phyloP scores from a whole-genome alignment of 2,329 filamentous ascomycete species.

The Arthrobotrys pseudoclavata region DNA sequence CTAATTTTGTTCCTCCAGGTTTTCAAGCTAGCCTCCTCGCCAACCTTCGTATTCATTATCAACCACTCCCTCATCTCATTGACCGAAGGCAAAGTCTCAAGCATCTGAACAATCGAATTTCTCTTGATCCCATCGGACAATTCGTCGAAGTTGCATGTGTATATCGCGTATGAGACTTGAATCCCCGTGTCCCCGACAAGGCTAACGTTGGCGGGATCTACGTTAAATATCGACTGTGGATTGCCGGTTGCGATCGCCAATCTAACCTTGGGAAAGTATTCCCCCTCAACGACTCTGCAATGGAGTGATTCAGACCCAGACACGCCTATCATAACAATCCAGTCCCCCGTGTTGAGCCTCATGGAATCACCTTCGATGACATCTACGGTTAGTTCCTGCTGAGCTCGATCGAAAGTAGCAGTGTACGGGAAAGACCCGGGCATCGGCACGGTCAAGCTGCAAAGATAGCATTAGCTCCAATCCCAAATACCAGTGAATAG shows the following conservation, averaged over 20 bases:
- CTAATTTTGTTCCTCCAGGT: conserved; percentile 74
- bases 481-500: neutral
- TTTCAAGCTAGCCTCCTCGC: conserved; percentile 63
- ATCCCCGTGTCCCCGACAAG: conserved; percentile 17
- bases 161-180: conserved; percentile 66
- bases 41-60: conserved; percentile 63
- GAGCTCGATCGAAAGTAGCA: conserved; percentile 29
- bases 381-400: conserved; percentile 24
- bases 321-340: conserved; percentile 67
- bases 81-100: conserved; percentile 75
- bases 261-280: conserved; percentile 68
- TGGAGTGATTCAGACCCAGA: conserved; percentile 65
- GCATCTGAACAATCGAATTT: conserved; percentile 69
- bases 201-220: neutral
- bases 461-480: conserved; percentile 5
- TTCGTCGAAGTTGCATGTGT: conserved; percentile 73
- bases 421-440: conserved; percentile 27
- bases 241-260: conserved; percentile 61
- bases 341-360: conserved; percentile 69
- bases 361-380: conserved; percentile 49
- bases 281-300: conserved; percentile 69
- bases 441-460: conserved; percentile 41
- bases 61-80: conserved; percentile 72
- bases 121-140: conserved; percentile 69
- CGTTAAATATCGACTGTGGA: conserved; percentile 21